Conservation (phyloP, 2,329 filamentous ascomycete genomes). For the Acephala macrosclerotiorum region DNA sequence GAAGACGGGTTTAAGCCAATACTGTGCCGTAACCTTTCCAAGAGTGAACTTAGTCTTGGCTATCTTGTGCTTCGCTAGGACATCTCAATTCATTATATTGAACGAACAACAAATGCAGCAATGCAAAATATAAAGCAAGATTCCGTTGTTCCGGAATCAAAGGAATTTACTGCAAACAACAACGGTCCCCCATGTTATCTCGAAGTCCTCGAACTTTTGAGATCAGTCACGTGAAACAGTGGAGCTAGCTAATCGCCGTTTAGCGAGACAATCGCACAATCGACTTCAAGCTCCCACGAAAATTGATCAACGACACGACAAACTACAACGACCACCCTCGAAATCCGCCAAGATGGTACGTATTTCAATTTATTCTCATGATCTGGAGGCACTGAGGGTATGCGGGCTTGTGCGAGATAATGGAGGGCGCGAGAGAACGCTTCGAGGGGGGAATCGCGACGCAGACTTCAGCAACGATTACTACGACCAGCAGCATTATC, state of each 20-base stretch:
- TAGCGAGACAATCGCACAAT: conserved; percentile 25
- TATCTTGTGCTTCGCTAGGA: background rate
- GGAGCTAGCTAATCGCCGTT: background rate
- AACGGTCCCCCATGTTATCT: background rate
- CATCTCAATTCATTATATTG: background rate
- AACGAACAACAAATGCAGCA: too few relatives aligned
- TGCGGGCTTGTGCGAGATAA: background rate
- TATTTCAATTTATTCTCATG: conserved; percentile 21
- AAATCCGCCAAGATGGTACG: conserved; percentile 39
- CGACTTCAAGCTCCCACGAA: conserved; percentile 22
- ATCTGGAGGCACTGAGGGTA: background rate
- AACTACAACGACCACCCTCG: conserved; percentile 32
- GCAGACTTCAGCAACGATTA: background rate
- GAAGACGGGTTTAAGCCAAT: background rate
- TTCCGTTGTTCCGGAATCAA: too few relatives aligned
- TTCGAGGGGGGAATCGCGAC: conserved; percentile 3
- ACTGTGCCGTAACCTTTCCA: background rate
- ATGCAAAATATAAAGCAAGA: too few relatives aligned
- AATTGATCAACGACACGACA: conserved; percentile 29
- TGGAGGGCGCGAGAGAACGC: background rate
- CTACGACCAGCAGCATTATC: background rate
- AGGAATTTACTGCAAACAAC: too few relatives aligned
- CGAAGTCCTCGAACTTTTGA: background rate
- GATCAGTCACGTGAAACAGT: background rate
- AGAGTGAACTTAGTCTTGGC: background rate